These are phyloP conservation scores for Colletotrichum nymphaeae DNA, from an alignment of 2,329 filamentous ascomycete genomes.

Conservation along the genomic window DNA sequence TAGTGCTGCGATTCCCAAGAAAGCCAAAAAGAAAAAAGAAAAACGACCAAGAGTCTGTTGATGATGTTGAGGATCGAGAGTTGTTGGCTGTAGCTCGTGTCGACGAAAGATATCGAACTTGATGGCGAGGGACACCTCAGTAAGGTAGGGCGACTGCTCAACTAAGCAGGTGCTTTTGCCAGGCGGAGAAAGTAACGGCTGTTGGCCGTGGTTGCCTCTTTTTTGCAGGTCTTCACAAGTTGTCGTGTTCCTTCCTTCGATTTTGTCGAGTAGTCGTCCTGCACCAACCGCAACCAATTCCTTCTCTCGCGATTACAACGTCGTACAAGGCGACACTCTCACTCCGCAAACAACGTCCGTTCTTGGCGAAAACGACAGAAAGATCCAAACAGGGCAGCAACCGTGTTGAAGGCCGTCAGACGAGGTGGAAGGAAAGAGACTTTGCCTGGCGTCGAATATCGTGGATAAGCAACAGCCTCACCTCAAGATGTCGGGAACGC, in stretches of 20 bases:
- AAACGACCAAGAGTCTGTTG: slow-evolving; percentile 7
- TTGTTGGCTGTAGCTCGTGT: neutral
- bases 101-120: neutral
- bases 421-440: neutral
- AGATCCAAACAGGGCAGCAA: neutral
- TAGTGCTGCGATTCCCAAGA: slow-evolving; percentile 1
- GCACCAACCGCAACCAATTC: slow-evolving; percentile 5
- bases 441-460: slow-evolving; percentile 1
- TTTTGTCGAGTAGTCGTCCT: neutral
- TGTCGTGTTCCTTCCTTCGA: slow-evolving; percentile 6
- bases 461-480: slow-evolving; percentile 28
- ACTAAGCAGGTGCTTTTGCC: neutral
- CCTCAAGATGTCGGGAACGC: slow-evolving; percentile 6
- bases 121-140: neutral
- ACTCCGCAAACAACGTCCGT: slow-evolving; percentile 7
- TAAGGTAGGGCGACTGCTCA: neutral
- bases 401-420: neutral
- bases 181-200: neutral
- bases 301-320: neutral
- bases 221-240: neutral
- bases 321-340: neutral
- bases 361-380: slow-evolving; percentile 7
- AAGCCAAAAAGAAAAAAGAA: neutral
- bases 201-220: slow-evolving; percentile 7
- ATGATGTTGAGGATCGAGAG: neutral